Percentiles rank a stretch among this genome's conserved stretches.
phyloP scores from a whole-genome alignment of 2,329 filamentous ascomycete species.

The Fonsecaea multimorphosa region DNA sequence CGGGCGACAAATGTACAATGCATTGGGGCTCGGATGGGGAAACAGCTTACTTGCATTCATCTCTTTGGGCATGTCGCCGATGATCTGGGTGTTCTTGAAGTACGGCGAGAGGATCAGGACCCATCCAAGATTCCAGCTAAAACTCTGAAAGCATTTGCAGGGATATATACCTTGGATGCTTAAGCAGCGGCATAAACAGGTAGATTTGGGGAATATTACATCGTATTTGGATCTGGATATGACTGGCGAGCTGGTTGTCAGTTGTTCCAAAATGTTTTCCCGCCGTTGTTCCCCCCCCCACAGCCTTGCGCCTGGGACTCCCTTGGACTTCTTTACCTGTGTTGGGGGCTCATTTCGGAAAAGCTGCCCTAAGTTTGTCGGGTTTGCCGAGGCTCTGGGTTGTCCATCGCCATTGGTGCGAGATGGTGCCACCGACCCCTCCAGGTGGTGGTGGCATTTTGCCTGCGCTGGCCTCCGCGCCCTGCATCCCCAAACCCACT shows the following conservation, averaged over 20 bases:
- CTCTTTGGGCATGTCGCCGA: slow-evolving; percentile 56
- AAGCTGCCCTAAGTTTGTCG: neutral
- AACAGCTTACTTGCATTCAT: slow-evolving; percentile 63
- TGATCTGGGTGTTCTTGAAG: slow-evolving; percentile 46
- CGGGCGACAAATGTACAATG: slow-evolving; percentile 58
- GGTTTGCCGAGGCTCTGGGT: neutral
- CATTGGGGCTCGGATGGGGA: slow-evolving; percentile 58
- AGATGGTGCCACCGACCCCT: slow-evolving; percentile 9
- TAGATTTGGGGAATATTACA: too few species aligned
- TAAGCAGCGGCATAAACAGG: neutral
- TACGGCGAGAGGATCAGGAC: slow-evolving; percentile 47
- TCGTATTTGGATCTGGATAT: neutral
- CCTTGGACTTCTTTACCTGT: too few species aligned
- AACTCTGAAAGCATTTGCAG: slow-evolving; percentile 33
- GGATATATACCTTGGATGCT: neutral
- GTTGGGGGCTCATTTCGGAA: neutral
- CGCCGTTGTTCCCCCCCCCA: neutral
- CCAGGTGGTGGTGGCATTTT: neutral
- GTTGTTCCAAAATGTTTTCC: neutral
- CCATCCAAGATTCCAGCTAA: slow-evolving; percentile 42
- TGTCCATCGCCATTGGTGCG: neutral
- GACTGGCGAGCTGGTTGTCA: neutral
- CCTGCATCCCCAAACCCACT: neutral
- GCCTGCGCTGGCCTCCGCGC: neutral
- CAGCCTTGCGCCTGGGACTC: too few species aligned